Base-by-base conservation (phyloP, 2,329 filamentous ascomycete species). In the Raffaelea arxii region DNA sequence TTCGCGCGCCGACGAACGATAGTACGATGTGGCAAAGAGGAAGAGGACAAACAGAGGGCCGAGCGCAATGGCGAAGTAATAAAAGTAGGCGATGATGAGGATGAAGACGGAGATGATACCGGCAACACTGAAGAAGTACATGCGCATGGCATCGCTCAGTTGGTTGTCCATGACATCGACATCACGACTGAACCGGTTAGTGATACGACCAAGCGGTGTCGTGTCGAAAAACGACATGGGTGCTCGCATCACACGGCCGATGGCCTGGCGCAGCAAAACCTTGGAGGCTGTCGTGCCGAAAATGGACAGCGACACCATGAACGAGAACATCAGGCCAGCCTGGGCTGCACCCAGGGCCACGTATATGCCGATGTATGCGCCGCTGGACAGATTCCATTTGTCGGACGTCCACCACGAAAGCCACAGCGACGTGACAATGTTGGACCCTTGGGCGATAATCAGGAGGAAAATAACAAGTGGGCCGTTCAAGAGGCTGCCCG, bases 121-220 rank as follows among this genome's bases (percentile, higher is more conserved):
- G 35, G 78, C 82, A 55, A 94, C 66, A 2, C 88, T 95, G 56
- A 96, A 69, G 56, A 90, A 83, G 68, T 91, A 96, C 81, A 96
- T 94, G 53, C 91, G 80, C 65, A 96, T 87, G 4, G 87, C 84
- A 57, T 96, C 91, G 0, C 84, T 84, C 38, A 96, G 68, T 48
- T 82, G 87, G 62, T 95, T 95, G 66, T 97, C 92, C 88, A 97
- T 94, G 47, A 92, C 87, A 58, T 96, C 88, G 36, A 97, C 86
- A 58, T 98, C 92, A 55, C 91, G 84, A 25, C 88, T 94, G 66
- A 97, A 97, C 16, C 92, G 86, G 62, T 97, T 97, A 21, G 89
- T 95, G 62, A 97, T 96, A 32, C 91, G 84, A 19, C 92, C 92
- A 1, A 97, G 75, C 0, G 92, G 92, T 1, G 92, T 97, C 0